Conservation (phyloP, 2,329 filamentous ascomycete genomes). For the Alternaria conjuncta region DNA sequence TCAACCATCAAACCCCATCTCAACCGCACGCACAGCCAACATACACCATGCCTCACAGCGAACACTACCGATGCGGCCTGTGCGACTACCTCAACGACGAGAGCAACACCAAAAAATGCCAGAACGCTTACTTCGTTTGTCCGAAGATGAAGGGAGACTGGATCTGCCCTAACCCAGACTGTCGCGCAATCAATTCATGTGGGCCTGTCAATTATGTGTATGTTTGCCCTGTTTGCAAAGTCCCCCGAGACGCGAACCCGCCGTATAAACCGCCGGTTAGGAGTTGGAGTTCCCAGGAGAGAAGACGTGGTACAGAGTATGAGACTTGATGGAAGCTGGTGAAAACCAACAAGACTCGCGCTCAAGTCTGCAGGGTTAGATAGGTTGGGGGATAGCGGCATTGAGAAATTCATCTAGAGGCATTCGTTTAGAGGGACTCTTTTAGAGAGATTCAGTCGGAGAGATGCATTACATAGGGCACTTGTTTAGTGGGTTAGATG, state of each 20-base stretch:
- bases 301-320: neutral
- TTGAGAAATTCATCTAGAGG: neutral
- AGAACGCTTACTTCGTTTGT: neutral
- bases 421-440: neutral
- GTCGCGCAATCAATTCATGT: neutral
- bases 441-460: no score
- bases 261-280: neutral
- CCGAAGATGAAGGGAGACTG: neutral
- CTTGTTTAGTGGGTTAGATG: neutral
- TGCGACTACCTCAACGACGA: neutral
- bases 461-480: rapidly evolving
- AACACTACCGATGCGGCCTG: neutral
- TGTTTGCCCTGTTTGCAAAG: no score
- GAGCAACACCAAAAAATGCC: neutral
- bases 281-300: neutral
- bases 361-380: neutral
- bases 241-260: no score
- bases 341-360: no score
- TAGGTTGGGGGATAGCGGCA: neutral
- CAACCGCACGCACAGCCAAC: neutral
- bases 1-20: neutral
- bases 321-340: no score
- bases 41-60: neutral
- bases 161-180: neutral
- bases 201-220: no score